phyloP scores from a whole-genome alignment of 306 rosid genomes.

The Betula pendula region DNA sequence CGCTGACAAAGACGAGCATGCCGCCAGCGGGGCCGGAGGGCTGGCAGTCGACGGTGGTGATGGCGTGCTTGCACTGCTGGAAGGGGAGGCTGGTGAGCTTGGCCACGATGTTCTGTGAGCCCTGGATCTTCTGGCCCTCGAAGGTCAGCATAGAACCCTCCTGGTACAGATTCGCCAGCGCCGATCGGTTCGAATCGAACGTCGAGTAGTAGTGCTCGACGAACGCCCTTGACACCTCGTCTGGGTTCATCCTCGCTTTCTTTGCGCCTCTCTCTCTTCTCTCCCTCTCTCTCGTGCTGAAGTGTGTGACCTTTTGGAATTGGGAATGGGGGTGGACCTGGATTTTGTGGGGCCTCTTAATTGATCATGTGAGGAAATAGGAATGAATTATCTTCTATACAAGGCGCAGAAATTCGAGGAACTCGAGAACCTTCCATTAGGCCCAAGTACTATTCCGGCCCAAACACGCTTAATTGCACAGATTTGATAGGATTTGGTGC shows the following conservation, averaged over 20 bases:
- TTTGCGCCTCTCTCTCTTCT: not conserved
- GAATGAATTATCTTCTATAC: too few species aligned
- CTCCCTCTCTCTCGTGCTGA: not conserved
- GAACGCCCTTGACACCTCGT: slow-evolving; percentile 76
- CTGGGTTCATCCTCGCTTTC: slow-evolving; percentile 66
- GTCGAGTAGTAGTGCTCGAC: slow-evolving; percentile 85
- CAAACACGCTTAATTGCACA: too few species aligned
- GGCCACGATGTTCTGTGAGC: slow-evolving; percentile 65
- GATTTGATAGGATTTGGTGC: too few species aligned
- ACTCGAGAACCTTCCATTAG: too few species aligned
- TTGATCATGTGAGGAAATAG: too few species aligned
- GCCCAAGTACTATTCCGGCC: too few species aligned
- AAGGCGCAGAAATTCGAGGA: too few species aligned
- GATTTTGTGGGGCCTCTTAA: not conserved
- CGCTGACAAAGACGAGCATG: slow-evolving; percentile 60
- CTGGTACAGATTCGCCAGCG: slow-evolving; percentile 59
- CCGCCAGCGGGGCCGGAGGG: slow-evolving; percentile 63
- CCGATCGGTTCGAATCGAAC: slow-evolving; percentile 66
- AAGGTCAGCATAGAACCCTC: slow-evolving; percentile 85
- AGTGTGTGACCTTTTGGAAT: too few species aligned
- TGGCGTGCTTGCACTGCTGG: slow-evolving; percentile 66
- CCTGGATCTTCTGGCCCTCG: slow-evolving; percentile 93
- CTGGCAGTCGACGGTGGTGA: slow-evolving; percentile 57
- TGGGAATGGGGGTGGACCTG: too few species aligned
- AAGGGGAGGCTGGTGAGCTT: slow-evolving; percentile 89